Base-by-base conservation (phyloP, 768 basidiomycete genomes). In the Tulasnella sp. region DNA sequence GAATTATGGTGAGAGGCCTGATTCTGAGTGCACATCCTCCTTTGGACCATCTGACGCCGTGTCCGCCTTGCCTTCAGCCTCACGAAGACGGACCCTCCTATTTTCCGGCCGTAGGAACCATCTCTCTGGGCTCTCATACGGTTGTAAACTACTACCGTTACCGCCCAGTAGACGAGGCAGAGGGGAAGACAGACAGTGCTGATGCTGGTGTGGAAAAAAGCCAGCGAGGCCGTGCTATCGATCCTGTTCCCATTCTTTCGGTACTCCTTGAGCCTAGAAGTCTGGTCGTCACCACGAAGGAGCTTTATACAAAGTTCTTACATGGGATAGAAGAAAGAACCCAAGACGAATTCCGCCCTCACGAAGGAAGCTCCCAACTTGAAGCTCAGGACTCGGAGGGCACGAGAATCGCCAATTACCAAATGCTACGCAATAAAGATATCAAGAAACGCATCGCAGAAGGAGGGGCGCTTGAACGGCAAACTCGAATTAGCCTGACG, bases 21-120 rank as follows among this genome's bases (percentile, higher is more conserved):
- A 28, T 24, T 64, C 34, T 79, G 75, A 28, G 24, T 72, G 14
- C 41, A 11, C n/a, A 72, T 2, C 60, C 34, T 24, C 44, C 69
- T 28, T 64, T 34, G 34, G 16, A 74, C 14, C 11, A 28, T 46
- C 31, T 12, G 41, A 31, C 12, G 1, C 28, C 40, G 37, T 37
- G 14, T 42, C 50, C 37, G n/a, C 72, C 41, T 76, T 76, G 2
- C 50, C 46, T 73, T 46, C 85, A 97, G 95, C 95, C 96, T 1
- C 97, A 98, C 83, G 92, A 97, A 87, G 96, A 98, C 85, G 96
- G 97, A 0, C 93, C 96, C 2, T 90, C 92, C 24, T 98, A 97
- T 86, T 87, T 92, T 83, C 95, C 96, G 0, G 91, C 93, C 6
- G 96, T 98, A 0, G 93, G 95, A 1, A 98, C 97, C n/a, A 86